Percentiles rank a stretch among this genome's conserved stretches.
phyloP scores from a whole-genome alignment of 176 grass and related monocot species.

The Guadua angustifolia region DNA sequence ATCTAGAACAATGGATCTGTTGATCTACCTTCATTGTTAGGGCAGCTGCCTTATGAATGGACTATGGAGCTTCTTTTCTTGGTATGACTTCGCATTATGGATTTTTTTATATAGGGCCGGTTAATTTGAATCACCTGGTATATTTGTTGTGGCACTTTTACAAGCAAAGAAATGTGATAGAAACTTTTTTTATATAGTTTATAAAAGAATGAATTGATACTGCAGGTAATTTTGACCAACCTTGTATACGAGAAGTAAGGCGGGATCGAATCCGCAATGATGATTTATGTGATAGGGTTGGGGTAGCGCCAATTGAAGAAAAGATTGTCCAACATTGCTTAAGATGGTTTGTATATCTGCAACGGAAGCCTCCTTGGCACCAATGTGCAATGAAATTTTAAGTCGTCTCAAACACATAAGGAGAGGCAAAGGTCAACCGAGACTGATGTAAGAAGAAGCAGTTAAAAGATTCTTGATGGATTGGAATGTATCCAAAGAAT shows the following conservation, averaged over 20 bases:
- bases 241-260: constrained; percentile 73
- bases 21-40: constrained; percentile 48
- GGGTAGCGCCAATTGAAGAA: too few species aligned
- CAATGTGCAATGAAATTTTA: too few species aligned
- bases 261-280: too few species aligned
- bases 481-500: too few species aligned
- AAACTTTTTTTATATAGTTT: background rate
- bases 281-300: too few species aligned
- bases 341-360: too few species aligned
- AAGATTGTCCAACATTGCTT: too few species aligned
- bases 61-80: constrained; percentile 61
- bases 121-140: constrained; percentile 3
- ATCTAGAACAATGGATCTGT: background rate
- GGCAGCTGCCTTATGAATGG: constrained; percentile 55
- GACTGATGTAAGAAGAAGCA: too few species aligned
- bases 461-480: too few species aligned
- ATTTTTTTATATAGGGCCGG: background rate
- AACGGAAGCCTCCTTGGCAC: too few species aligned
- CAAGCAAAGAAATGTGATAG: background rate
- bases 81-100: constrained; percentile 30
- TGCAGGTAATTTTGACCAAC: constrained; percentile 72
- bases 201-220: background rate
- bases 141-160: background rate
- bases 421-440: too few species aligned
- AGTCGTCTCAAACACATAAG: too few species aligned